Percentiles rank a stretch among this genome's conserved stretches.
phyloP scores from a whole-genome alignment of 1,139 yeast species.

The Candida dubliniensis region DNA sequence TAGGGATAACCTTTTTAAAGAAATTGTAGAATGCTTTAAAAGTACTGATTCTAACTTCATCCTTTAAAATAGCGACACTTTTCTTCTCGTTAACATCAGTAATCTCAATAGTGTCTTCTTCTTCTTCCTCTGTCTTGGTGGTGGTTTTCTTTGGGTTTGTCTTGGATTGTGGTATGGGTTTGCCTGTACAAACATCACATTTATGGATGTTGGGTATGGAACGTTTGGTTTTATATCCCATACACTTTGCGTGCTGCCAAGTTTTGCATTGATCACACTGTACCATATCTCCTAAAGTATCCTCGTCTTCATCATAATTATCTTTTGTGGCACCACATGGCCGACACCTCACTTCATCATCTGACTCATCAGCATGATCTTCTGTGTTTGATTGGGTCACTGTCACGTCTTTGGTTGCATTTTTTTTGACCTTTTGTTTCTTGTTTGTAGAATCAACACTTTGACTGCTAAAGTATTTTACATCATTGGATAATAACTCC shows the following conservation, averaged over 20 bases:
- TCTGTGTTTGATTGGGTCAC: slow-evolving; percentile 12
- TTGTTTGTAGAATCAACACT: slow-evolving; percentile 8
- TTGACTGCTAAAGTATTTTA: slow-evolving; percentile 5
- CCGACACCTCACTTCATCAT: slow-evolving; percentile 58
- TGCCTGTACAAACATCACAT: slow-evolving; percentile 31
- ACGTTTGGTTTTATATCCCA: slow-evolving; percentile 45
- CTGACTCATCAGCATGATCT: slow-evolving; percentile 33
- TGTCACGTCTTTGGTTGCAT: slow-evolving; percentile 16
- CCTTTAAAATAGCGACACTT: slow-evolving; percentile 21
- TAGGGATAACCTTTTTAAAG: slow-evolving; percentile 44
- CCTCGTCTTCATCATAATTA: slow-evolving; percentile 60
- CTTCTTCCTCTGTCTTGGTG: slow-evolving; percentile 1
- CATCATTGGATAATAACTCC: slow-evolving; percentile 13
- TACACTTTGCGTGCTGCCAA: slow-evolving; percentile 85
- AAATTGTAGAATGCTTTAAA: slow-evolving; percentile 40
- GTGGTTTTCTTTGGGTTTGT: background rate
- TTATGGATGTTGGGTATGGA: slow-evolving; percentile 33
- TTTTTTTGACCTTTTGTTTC: slow-evolving; percentile 3
- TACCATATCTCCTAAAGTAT: slow-evolving; percentile 59
- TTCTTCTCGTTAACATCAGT: slow-evolving; percentile 3
- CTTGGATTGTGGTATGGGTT: slow-evolving; percentile 2
- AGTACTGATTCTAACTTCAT: slow-evolving; percentile 36
- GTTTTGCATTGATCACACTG: slow-evolving; percentile 77
- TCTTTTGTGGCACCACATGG: slow-evolving; percentile 68
- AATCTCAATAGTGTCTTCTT: slow-evolving; percentile 2